phyloP scores from a whole-genome alignment of 1,284 basidiomycete genomes.

The Ganoderma meredithae region DNA sequence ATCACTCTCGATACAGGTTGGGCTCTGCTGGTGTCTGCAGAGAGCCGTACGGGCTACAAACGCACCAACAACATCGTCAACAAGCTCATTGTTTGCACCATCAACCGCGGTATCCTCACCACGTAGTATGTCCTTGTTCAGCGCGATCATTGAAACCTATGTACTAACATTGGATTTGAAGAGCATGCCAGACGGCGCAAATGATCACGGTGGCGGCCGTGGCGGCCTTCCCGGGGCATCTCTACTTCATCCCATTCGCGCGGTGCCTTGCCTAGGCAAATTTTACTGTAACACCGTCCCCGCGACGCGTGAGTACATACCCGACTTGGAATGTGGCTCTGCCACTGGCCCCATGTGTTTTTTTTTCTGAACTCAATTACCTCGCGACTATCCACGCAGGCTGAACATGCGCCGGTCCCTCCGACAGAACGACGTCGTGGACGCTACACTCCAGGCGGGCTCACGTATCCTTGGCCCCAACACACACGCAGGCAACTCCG shows the following conservation, averaged over 20 bases:
- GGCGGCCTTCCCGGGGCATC: background rate
- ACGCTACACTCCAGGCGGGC: background rate
- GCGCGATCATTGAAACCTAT: too few relatives aligned
- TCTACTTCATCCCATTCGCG: background rate
- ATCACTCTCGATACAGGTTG: background rate
- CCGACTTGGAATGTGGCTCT: background rate
- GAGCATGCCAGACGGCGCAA: background rate
- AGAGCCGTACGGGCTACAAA: background rate
- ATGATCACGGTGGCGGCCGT: background rate
- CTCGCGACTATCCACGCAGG: too few relatives aligned
- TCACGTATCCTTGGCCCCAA: background rate
- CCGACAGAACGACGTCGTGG: constrained; percentile 2
- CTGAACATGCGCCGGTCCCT: background rate
- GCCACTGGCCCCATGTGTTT: too few relatives aligned
- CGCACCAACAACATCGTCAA: background rate
- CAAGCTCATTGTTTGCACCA: background rate
- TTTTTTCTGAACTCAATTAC: too few relatives aligned
- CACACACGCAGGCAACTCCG: background rate
- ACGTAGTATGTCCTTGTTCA: background rate
- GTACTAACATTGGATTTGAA: background rate
- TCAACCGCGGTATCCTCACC: background rate
- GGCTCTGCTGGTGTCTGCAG: background rate
- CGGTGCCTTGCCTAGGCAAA: background rate
- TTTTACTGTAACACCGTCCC: background rate
- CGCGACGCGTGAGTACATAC: background rate